phyloP scores from a whole-genome alignment of 176 grass and related monocot genomes.

The Ensete glaucum region DNA sequence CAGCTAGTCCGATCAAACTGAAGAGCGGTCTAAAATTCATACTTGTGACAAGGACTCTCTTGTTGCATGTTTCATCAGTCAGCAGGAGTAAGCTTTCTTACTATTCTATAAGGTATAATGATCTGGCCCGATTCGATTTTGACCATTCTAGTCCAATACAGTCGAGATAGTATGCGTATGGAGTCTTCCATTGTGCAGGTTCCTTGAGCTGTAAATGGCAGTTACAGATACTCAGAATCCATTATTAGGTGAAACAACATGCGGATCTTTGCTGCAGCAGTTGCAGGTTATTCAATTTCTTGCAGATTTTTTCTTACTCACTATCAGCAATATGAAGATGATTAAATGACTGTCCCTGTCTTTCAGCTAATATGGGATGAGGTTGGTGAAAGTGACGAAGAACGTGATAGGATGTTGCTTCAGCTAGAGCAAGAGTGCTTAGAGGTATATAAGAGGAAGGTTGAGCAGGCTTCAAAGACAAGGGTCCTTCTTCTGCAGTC shows the following conservation, averaged over 20 bases:
- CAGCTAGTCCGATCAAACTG: no score
- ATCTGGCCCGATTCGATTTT: neutral
- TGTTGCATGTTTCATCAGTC: neutral
- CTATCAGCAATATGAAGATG: neutral
- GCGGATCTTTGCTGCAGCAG: slow-evolving; percentile 77
- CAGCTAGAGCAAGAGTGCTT: slow-evolving; percentile 93
- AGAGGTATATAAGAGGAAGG: slow-evolving; percentile 87
- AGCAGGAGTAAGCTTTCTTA: no score
- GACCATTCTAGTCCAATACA: neutral
- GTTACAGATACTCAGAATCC: slow-evolving; percentile 48
- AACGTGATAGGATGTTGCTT: slow-evolving; percentile 83
- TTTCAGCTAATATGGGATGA: slow-evolving; percentile 95
- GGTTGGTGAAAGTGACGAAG: slow-evolving; percentile 77
- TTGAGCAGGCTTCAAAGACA: slow-evolving; percentile 69
- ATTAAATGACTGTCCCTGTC: slow-evolving; percentile 15
- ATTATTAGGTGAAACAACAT: slow-evolving; percentile 66
- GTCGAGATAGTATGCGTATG: neutral
- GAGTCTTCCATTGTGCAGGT: slow-evolving; percentile 29
- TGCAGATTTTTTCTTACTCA: neutral
- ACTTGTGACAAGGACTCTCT: neutral
- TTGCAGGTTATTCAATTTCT: slow-evolving; percentile 48
- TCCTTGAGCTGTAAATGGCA: slow-evolving; percentile 47
- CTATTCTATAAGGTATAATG: no score
- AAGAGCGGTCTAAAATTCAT: neutral
- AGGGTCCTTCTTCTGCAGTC: slow-evolving; percentile 58